phyloP scores from a whole-genome alignment of 352 stramenopile species.

The Sclerospora graminicola region DNA sequence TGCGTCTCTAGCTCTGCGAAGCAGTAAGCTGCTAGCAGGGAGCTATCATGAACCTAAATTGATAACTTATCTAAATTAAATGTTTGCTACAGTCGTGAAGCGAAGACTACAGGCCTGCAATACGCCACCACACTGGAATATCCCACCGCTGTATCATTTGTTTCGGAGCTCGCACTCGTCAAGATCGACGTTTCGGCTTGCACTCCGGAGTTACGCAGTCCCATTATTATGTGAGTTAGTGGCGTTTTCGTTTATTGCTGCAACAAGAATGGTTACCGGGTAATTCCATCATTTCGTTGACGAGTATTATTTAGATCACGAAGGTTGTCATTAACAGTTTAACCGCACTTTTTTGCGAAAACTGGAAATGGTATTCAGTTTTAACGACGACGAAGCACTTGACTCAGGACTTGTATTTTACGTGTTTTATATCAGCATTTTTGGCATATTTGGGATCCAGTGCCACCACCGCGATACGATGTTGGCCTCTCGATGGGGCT shows the following conservation, averaged over 20 bases:
- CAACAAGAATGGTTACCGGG: constrained; percentile 79
- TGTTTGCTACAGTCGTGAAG: too few relatives aligned
- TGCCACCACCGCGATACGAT: constrained; percentile 72
- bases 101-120: too few relatives aligned
- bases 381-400: constrained; percentile 77
- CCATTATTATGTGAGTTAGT: constrained; percentile 72
- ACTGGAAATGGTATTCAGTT: constrained; percentile 81
- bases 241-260: constrained; percentile 77
- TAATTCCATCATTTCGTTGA: constrained; percentile 19
- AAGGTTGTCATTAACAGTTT: constrained; percentile 36
- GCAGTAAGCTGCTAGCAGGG: too few relatives aligned
- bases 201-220: constrained; percentile 74
- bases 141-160: constrained; percentile 65
- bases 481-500: constrained; percentile 62
- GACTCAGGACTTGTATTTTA: constrained; percentile 84
- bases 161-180: constrained; percentile 75
- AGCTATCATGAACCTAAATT: too few relatives aligned
- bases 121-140: too few relatives aligned
- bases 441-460: constrained; percentile 82
- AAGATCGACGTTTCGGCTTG: constrained; percentile 62
- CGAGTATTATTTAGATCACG: neutral
- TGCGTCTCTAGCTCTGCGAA: too few relatives aligned
- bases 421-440: constrained; percentile 75
- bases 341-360: constrained; percentile 79
- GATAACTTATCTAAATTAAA: too few relatives aligned